Percentiles rank a stretch among this genome's conserved stretches.
Evolutionary conservation across 257 asterid genomes (phyloP).

Genomic region (Craterostigma plantagineum): DNA sequence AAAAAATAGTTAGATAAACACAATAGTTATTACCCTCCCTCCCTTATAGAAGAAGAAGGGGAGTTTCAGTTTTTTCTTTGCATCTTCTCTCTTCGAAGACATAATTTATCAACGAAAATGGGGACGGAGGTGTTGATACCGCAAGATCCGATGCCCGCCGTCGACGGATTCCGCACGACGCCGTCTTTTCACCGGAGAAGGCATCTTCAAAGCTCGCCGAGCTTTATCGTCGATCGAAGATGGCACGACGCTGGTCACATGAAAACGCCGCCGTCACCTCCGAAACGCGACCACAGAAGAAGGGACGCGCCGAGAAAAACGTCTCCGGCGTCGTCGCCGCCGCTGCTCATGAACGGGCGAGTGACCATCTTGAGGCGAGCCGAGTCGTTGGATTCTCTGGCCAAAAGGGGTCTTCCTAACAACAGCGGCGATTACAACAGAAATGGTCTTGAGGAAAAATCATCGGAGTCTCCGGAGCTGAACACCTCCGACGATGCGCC

Average conservation of each 20-base stretch:
- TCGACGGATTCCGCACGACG: slow-evolving; percentile 10
- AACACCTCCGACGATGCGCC: too few relatives aligned
- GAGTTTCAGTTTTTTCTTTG: neutral
- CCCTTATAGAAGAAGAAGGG: neutral
- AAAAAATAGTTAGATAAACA: slow-evolving; percentile 5
- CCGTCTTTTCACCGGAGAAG: slow-evolving; percentile 21
- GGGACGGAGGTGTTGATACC: slow-evolving; percentile 31
- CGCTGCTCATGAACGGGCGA: too few relatives aligned
- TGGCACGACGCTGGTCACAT: too few relatives aligned
- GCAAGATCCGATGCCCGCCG: slow-evolving; percentile 20
- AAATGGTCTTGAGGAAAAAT: too few relatives aligned
- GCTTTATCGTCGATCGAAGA: too few relatives aligned
- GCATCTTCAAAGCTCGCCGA: slow-evolving; percentile 3
- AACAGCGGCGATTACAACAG: too few relatives aligned
- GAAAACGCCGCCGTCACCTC: too few relatives aligned
- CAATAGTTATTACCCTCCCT: slow-evolving; percentile 4
- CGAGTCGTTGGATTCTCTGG: slow-evolving; percentile 35
- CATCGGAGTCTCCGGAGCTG: too few relatives aligned
- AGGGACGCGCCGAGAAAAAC: too few relatives aligned
- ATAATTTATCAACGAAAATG: slow-evolving; percentile 12
- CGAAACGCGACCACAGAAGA: too few relatives aligned
- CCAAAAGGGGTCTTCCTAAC: slow-evolving; percentile 1
- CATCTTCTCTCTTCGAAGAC: neutral
- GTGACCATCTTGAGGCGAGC: slow-evolving; percentile 26
- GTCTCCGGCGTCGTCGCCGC: too few relatives aligned